phyloP scores from a whole-genome alignment of 805 yeast genomes.

The Cyberlindnera suaveolens region DNA sequence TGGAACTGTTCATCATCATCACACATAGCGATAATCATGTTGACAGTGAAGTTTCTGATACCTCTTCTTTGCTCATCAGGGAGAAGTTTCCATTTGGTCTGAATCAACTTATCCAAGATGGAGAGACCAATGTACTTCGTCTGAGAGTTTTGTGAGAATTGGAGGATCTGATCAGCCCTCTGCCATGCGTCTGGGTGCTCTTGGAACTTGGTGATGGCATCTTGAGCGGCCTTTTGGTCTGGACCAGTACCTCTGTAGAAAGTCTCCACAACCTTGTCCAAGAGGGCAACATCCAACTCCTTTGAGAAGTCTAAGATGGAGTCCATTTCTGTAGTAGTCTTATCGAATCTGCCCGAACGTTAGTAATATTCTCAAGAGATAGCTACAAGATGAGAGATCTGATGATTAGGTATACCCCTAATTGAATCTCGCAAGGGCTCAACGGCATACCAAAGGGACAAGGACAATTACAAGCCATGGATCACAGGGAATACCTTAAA shows the following conservation, averaged over 20 bases:
- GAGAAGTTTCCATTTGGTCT: conserved; percentile 88
- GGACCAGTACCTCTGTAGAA: conserved; percentile 76
- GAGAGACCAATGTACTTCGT: conserved; percentile 89
- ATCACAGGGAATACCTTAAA: no score
- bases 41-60: conserved; percentile 87
- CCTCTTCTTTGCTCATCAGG: conserved; percentile 88
- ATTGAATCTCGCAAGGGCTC: no score
- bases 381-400: no score
- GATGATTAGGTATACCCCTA: no score
- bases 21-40: conserved; percentile 88
- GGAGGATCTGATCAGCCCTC: conserved; percentile 82
- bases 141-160: conserved; percentile 72
- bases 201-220: conserved; percentile 72
- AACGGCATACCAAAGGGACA: no score
- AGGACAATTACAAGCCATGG: no score
- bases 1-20: conserved; percentile 71
- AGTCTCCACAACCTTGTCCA: conserved; percentile 81
- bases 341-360: not conserved
- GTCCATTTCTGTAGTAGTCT: conserved; percentile 50
- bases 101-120: conserved; percentile 82
- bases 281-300: conserved; percentile 71
- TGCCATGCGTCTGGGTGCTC: conserved; percentile 96
- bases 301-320: conserved; percentile 77
- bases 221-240: conserved; percentile 64
- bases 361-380: not conserved